Conservation (phyloP, 2,329 filamentous ascomycete genomes). For the Kalmusia sp. region DNA sequence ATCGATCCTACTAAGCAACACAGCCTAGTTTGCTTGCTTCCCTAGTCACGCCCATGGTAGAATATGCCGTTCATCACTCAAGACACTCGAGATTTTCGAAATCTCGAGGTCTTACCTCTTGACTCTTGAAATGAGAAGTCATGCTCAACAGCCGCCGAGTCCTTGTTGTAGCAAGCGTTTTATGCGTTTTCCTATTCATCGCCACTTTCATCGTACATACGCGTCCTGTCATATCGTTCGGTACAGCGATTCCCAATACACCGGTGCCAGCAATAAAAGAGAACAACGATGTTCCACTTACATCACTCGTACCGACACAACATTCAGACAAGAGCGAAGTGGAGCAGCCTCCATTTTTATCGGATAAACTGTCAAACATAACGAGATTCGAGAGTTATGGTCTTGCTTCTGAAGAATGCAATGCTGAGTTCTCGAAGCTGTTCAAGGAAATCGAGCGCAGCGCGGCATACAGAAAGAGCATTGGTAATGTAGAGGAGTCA, state of each 20-base stretch:
- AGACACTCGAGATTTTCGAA: neutral
- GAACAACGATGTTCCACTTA: neutral
- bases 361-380: neutral
- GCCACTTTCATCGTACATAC: neutral
- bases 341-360: neutral
- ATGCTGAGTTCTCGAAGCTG: constrained; percentile 25
- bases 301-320: neutral
- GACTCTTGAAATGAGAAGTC: neutral
- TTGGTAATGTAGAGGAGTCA: constrained; percentile 19
- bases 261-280: neutral
- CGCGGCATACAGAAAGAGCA: constrained; percentile 13
- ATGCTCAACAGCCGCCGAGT: neutral
- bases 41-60: no score
- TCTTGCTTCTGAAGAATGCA: constrained; percentile 24
- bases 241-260: neutral
- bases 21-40: no score
- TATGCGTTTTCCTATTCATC: neutral
- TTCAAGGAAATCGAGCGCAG: constrained; percentile 33
- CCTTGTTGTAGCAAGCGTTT: neutral
- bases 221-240: neutral
- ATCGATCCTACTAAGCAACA: no score
- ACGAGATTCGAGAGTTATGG: constrained; percentile 13
- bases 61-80: neutral
- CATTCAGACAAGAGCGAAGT: neutral
- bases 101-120: neutral